Percentiles rank a stretch among this genome's conserved stretches.
Evolutionary conservation across 1,139 yeast genomes (phyloP).

Genomic region (Casaregolazyma suthepensis): DNA sequence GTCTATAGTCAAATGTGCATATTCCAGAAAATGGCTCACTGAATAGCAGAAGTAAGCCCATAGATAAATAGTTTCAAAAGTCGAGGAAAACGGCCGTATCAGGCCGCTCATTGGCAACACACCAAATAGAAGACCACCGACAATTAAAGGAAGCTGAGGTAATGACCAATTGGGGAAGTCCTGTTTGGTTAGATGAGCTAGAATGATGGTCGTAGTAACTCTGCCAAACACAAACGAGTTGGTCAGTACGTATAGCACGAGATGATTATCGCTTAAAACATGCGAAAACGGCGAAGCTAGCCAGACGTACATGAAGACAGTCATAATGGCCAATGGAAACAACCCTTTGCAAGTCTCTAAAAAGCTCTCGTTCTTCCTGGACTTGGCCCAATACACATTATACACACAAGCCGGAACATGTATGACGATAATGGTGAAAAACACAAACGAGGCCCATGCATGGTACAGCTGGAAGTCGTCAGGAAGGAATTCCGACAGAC

Average conservation of each 20-base stretch:
- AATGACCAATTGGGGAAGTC: conserved; percentile 48
- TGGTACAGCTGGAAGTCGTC: conserved; percentile 24
- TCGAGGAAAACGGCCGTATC: conserved; percentile 17
- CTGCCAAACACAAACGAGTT: conserved; percentile 69
- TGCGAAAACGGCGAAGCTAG: conserved; percentile 33
- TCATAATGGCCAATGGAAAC: conserved; percentile 29
- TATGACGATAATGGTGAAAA: conserved; percentile 48
- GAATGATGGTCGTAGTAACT: conserved; percentile 46
- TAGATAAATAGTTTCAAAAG: conserved; percentile 30
- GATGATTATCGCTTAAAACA: conserved; percentile 39
- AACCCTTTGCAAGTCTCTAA: conserved; percentile 35
- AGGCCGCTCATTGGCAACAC: conserved; percentile 26
- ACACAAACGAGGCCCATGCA: conserved; percentile 35
- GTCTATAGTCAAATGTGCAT: conserved; percentile 33
- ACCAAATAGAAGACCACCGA: conserved; percentile 35
- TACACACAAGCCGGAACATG: conserved; percentile 43
- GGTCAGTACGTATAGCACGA: conserved; percentile 52
- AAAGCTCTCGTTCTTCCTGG: conserved; percentile 42
- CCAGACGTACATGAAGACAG: conserved; percentile 32
- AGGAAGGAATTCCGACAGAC: conserved; percentile 4
- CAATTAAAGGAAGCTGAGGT: conserved; percentile 32
- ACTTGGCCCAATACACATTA: conserved; percentile 54
- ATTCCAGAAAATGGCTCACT: conserved; percentile 31
- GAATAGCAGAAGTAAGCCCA: conserved; percentile 29
- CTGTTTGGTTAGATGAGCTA: conserved; percentile 67